phyloP scores from a whole-genome alignment of 1,284 basidiomycete genomes.

The Thelephora terrestris region DNA sequence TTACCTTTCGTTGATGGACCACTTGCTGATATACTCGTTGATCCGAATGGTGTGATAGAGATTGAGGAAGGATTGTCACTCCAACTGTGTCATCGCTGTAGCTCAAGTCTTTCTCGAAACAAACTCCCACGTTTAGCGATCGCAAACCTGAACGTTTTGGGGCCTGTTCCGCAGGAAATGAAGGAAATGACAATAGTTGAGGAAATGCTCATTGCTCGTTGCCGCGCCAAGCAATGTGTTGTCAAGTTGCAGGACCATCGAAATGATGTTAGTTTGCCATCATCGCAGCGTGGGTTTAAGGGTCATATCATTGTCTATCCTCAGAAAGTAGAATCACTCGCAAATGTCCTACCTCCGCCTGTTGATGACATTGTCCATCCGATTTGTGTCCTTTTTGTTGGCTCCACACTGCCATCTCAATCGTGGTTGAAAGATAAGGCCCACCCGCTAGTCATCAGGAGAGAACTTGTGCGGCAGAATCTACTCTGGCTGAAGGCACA shows the following conservation, averaged over 20 bases:
- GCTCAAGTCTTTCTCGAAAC: too few relatives aligned
- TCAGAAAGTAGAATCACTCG: slow-evolving; percentile 19
- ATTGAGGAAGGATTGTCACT: too few relatives aligned
- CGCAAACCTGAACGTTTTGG: slow-evolving; percentile 18
- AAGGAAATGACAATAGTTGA: slow-evolving; percentile 19
- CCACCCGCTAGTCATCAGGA: slow-evolving; percentile 21
- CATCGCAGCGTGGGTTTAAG: slow-evolving; percentile 19
- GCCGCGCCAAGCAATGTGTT: slow-evolving; percentile 19
- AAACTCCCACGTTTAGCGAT: slow-evolving; percentile 11
- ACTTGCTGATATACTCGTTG: too few relatives aligned
- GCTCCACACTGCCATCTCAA: slow-evolving; percentile 15
- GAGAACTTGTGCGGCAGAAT: slow-evolving; percentile 19
- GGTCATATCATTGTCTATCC: slow-evolving; percentile 29
- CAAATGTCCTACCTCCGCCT: slow-evolving; percentile 11
- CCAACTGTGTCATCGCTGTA: too few relatives aligned
- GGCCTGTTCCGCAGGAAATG: slow-evolving; percentile 17
- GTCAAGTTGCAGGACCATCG: slow-evolving; percentile 15
- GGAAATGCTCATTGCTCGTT: slow-evolving; percentile 22
- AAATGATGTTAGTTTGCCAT: too few relatives aligned
- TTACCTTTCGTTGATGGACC: too few relatives aligned
- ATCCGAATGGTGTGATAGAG: too few relatives aligned
- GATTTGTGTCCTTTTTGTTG: slow-evolving; percentile 28
- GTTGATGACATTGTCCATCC: too few relatives aligned
- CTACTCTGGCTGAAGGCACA: slow-evolving; percentile 24
- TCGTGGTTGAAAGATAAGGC: slow-evolving; percentile 22